phyloP scores from a whole-genome alignment of 2,329 filamentous ascomycete species.

The Fusarium incarnatum region DNA sequence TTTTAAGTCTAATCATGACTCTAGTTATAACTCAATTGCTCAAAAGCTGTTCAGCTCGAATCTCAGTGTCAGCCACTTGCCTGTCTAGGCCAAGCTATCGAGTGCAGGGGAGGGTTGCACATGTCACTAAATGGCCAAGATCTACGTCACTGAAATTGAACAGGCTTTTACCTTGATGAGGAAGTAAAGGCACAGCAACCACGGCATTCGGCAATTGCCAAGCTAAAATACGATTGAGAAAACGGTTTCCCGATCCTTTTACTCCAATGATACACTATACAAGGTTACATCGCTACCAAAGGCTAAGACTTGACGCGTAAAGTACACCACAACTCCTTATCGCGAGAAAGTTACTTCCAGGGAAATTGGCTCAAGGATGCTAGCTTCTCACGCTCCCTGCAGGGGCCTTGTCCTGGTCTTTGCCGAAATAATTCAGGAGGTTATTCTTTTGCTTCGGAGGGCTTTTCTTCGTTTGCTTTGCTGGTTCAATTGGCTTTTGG shows the following conservation, averaged over 20 bases:
- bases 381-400: background rate
- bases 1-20: slow-evolving; percentile 10
- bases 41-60: background rate
- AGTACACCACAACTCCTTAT: background rate
- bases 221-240: background rate
- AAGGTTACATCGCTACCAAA: slow-evolving; percentile 1
- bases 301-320: background rate
- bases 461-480: slow-evolving; percentile 41
- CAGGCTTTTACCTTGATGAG: slow-evolving; percentile 2
- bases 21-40: background rate
- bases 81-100: slow-evolving; percentile 2
- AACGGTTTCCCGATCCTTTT: background rate
- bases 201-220: slow-evolving; percentile 2
- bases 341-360: background rate
- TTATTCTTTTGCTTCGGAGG: slow-evolving; percentile 64
- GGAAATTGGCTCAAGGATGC: slow-evolving; percentile 10
- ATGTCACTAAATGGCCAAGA: slow-evolving; percentile 14
- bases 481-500: slow-evolving; percentile 58
- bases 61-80: slow-evolving; percentile 20
- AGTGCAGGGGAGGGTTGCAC: slow-evolving; percentile 15
- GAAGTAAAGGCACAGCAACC: background rate
- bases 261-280: background rate
- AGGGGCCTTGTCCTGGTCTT: slow-evolving; percentile 46
- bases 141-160: slow-evolving; percentile 5
- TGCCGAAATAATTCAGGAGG: slow-evolving; percentile 64